Conservation (phyloP, 257 asterid genomes). For the Salvia miltiorrhiza region DNA sequence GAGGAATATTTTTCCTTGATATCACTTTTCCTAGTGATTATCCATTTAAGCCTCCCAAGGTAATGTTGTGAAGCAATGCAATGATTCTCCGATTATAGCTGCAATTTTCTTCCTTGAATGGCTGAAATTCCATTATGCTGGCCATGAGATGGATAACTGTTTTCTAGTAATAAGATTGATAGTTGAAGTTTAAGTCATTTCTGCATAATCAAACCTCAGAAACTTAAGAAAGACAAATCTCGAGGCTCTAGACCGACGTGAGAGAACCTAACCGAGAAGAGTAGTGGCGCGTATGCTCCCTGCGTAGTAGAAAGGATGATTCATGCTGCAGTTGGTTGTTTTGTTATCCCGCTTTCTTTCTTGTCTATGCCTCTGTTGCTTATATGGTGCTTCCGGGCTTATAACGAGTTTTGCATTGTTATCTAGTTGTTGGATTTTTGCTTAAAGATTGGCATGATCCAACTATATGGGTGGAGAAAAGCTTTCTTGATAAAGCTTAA, state of each 20-base stretch:
- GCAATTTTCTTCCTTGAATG: neutral
- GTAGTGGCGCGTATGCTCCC: neutral
- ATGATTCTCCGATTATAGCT: neutral
- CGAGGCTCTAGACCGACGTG: neutral
- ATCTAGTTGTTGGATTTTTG: neutral
- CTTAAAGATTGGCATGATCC: neutral
- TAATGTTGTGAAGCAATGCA: conserved; percentile 29
- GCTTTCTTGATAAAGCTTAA: neutral
- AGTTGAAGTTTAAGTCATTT: neutral
- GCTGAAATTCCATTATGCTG: neutral
- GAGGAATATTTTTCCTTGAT: conserved; percentile 86
- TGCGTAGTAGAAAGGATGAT: neutral
- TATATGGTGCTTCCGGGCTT: neutral
- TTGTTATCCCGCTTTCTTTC: neutral
- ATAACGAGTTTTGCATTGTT: neutral
- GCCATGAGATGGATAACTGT: neutral
- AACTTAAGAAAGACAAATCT: neutral
- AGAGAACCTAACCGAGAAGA: neutral
- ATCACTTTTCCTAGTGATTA: conserved; percentile 80
- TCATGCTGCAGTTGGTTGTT: neutral
- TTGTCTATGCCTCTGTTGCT: neutral
- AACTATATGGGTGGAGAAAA: neutral
- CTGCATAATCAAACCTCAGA: neutral
- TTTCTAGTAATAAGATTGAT: neutral
- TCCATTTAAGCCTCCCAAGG: conserved; percentile 93